A percentile compares a stretch with the other conserved stretches of the same genome.
phyloP scores from a whole-genome alignment of 192 early-diverging fungal genomes.

The Backusella tarrabulga region DNA sequence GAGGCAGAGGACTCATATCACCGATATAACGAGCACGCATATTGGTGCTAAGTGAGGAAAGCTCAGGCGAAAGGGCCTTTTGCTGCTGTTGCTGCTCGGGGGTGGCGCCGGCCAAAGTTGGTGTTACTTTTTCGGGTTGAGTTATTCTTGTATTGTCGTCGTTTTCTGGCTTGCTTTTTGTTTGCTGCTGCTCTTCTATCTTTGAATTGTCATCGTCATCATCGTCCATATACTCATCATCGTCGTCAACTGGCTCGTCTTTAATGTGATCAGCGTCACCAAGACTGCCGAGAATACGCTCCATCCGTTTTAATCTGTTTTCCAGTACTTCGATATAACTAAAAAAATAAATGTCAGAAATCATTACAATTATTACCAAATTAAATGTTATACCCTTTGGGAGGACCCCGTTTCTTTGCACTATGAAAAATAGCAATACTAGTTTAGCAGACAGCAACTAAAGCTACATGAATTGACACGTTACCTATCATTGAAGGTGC shows the following conservation, averaged over 20 bases:
- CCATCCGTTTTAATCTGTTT: conserved; percentile 37
- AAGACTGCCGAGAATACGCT: conserved; percentile 22
- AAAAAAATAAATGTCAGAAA: not conserved
- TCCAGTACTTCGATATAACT: conserved; percentile 38
- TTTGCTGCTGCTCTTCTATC: not conserved
- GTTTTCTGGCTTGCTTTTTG: not conserved
- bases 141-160: not conserved
- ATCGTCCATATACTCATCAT: not conserved
- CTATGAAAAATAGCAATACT: not conserved
- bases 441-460: not conserved
- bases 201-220: not conserved
- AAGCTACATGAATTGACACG: not conserved
- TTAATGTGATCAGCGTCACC: conserved; percentile 7
- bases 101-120: not conserved
- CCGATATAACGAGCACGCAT: conserved; percentile 25
- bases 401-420: conserved; percentile 38
- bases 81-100: not conserved
- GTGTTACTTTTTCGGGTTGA: conserved; percentile 1
- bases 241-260: not conserved
- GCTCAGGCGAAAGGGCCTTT: not conserved
- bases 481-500: conserved; percentile 35
- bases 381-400: conserved; percentile 20
- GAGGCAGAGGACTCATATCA: conserved; percentile 26
- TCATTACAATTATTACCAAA: not conserved
- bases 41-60: not conserved